A percentile compares a stretch with the other conserved stretches of the same genome.
phyloP scores from a whole-genome alignment of 345 rosid species.

The Populus simonii region DNA sequence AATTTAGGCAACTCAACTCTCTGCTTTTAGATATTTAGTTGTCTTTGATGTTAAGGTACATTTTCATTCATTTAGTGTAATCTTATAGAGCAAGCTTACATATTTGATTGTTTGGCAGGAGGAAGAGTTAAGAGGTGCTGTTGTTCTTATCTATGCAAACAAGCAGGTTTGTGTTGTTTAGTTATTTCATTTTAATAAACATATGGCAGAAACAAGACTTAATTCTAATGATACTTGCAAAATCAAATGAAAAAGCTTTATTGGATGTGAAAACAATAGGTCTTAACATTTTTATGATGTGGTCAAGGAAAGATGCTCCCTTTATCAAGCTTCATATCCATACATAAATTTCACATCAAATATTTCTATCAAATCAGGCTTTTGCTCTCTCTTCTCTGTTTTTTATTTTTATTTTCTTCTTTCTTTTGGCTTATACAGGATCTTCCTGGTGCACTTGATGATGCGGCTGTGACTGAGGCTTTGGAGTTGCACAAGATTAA shows the following conservation, averaged over 20 bases:
- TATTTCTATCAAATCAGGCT: not conserved
- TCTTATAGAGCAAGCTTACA: not conserved
- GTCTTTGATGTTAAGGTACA: not conserved
- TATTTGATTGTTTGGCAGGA: constrained; percentile 29
- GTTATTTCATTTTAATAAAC: not conserved
- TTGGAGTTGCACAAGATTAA: constrained; percentile 30
- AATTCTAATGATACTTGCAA: not conserved
- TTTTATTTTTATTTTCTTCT: not conserved
- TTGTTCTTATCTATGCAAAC: constrained; percentile 55
- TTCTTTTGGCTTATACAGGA: constrained; percentile 1
- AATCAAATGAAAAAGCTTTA: not conserved
- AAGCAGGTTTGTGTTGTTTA: constrained; percentile 42
- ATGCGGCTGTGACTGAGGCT: constrained; percentile 27
- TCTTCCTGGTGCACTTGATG: constrained; percentile 27
- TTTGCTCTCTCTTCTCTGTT: not conserved
- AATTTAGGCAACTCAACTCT: too few relatives aligned
- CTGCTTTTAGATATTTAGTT: not conserved
- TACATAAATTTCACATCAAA: not conserved
- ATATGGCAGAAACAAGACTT: not conserved
- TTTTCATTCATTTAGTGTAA: not conserved
- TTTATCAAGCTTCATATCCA: not conserved
- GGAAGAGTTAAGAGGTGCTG: constrained; percentile 53
- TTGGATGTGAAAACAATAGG: not conserved
- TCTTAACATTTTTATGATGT: not conserved
- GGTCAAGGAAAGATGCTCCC: not conserved